These are phyloP conservation scores for Dioszegia aurantiaca DNA, from an alignment of 768 basidiomycete genomes.

Conservation along the genomic window DNA sequence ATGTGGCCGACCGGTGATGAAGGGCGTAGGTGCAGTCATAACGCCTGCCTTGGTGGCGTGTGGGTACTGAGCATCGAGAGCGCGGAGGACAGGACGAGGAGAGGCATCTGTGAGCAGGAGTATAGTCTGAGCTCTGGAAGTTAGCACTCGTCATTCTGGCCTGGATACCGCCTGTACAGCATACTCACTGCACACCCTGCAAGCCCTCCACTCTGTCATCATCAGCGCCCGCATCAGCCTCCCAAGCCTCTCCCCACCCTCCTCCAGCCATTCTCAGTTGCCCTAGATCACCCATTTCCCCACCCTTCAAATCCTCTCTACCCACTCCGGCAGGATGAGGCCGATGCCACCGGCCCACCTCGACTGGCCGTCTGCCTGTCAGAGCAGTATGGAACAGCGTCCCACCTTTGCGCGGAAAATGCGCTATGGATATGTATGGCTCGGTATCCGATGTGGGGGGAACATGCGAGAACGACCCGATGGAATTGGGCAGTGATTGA, in stretches of 20 bases:
- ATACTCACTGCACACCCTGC: slow-evolving; percentile 30
- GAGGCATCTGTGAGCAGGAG: slow-evolving; percentile 33
- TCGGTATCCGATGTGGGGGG: background rate
- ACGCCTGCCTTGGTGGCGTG: slow-evolving; percentile 30
- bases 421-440: slow-evolving; percentile 28
- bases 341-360: slow-evolving; percentile 40
- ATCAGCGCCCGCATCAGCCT: slow-evolving; percentile 17
- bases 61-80: slow-evolving; percentile 29
- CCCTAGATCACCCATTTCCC: slow-evolving; percentile 20
- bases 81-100: slow-evolving; percentile 27
- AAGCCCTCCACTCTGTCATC: slow-evolving; percentile 22
- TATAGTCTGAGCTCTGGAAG: slow-evolving; percentile 23
- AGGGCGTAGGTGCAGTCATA: slow-evolving; percentile 48
- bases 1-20: slow-evolving; percentile 46
- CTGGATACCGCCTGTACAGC: no score
- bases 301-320: slow-evolving; percentile 33
- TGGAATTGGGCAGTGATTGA: slow-evolving; percentile 20
- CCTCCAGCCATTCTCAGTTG: background rate
- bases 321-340: slow-evolving; percentile 13
- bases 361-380: slow-evolving; percentile 27
- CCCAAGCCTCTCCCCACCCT: slow-evolving; percentile 38
- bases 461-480: slow-evolving; percentile 25
- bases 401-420: slow-evolving; percentile 16
- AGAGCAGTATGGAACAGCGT: slow-evolving; percentile 24
- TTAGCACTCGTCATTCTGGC: background rate